Percentiles rank a stretch among this genome's conserved stretches.
These are phyloP conservation scores for Pelargonium australe DNA, from an alignment of 441 rosid genomes.

Conservation along the genomic window DNA sequence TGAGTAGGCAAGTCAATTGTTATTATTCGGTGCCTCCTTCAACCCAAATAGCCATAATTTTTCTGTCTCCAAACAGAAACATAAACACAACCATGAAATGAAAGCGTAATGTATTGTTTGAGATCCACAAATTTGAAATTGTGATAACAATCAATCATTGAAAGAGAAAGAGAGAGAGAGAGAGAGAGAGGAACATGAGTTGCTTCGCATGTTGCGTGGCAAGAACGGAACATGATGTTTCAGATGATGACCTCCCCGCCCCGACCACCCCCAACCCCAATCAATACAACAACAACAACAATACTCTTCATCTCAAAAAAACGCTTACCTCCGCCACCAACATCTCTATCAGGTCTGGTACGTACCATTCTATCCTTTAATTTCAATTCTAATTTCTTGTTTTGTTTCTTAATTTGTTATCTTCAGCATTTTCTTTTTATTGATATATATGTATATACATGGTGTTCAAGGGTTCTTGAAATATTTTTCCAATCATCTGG, in stretches of 20 bases:
- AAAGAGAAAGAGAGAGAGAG: too few species aligned
- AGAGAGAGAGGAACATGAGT: neutral
- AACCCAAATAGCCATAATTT: too few species aligned
- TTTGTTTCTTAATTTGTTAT: neutral
- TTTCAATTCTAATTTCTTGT: neutral
- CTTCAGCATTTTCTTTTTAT: too few species aligned
- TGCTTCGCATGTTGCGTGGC: constrained; percentile 1
- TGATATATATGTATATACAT: too few species aligned
- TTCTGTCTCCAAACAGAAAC: too few species aligned
- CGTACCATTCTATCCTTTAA: neutral
- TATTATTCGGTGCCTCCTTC: too few species aligned
- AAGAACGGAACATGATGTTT: neutral
- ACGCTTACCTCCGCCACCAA: neutral
- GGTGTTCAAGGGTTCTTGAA: neutral
- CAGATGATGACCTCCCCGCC: neutral
- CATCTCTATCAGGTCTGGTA: neutral
- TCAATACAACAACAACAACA: neutral
- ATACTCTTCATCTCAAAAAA: neutral
- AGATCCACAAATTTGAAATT: too few species aligned
- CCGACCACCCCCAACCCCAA: too few species aligned
- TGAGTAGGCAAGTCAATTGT: too few species aligned
- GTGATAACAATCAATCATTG: too few species aligned
- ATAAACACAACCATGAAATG: too few species aligned
- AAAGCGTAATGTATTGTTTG: too few species aligned
- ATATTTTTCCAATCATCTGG: neutral